phyloP scores from a whole-genome alignment of 441 rosid genomes.

The Populus hybrid region DNA sequence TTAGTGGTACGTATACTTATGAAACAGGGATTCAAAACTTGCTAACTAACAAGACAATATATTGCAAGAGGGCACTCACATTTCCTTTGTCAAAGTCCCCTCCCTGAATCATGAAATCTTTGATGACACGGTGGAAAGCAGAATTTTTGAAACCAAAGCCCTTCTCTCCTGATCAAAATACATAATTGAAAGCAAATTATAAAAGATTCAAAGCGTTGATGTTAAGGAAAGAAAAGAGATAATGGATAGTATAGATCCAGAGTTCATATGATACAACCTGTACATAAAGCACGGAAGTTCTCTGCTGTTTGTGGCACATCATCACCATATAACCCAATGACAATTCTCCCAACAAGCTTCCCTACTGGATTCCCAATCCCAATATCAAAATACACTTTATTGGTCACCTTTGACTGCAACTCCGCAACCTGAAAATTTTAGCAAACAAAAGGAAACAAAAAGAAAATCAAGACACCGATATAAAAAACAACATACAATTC shows the following conservation, averaged over 20 bases:
- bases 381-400: slow-evolving; percentile 86
- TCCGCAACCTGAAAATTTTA: slow-evolving; percentile 38
- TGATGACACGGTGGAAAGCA: slow-evolving; percentile 85
- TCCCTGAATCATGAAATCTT: slow-evolving; percentile 99
- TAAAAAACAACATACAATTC: neutral
- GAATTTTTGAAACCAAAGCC: slow-evolving; percentile 92
- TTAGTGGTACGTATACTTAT: neutral
- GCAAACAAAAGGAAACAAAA: neutral
- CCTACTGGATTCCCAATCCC: slow-evolving; percentile 93
- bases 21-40: neutral
- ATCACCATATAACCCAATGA: slow-evolving; percentile 87
- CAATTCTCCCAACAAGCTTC: slow-evolving; percentile 83
- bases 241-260: neutral
- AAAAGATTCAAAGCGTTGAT: neutral
- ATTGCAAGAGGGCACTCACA: slow-evolving; percentile 41
- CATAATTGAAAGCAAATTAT: slow-evolving; percentile 10
- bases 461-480: neutral
- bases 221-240: neutral
- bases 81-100: slow-evolving; percentile 98
- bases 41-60: neutral
- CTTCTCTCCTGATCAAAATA: slow-evolving; percentile 68
- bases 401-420: slow-evolving; percentile 76
- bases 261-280: slow-evolving; percentile 46
- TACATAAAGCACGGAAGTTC: slow-evolving; percentile 93
- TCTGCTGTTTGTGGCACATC: slow-evolving; percentile 96